A percentile compares a stretch with the other conserved stretches of the same genome.
Evolutionary conservation across 768 basidiomycete species (phyloP).

Genomic region (Lactarius trivialis): DNA sequence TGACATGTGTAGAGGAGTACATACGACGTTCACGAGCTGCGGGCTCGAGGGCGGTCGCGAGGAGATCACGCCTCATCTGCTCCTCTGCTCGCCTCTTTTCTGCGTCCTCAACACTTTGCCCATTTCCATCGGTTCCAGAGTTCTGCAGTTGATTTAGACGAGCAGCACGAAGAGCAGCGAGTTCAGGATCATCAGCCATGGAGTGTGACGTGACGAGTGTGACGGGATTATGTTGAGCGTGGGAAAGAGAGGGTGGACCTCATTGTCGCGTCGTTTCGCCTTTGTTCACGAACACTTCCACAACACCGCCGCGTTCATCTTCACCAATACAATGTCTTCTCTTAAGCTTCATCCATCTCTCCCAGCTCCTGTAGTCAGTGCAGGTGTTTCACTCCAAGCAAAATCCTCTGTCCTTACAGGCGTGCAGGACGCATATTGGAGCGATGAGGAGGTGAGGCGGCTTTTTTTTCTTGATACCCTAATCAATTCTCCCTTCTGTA

Average conservation of each 20-base stretch:
- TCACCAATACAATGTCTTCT: constrained; percentile 37
- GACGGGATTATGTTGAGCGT: background rate
- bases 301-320: constrained; percentile 1
- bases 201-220: background rate
- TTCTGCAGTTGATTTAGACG: constrained; percentile 37
- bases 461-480: constrained; percentile 26
- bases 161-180: constrained; percentile 41
- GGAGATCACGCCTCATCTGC: constrained; percentile 64
- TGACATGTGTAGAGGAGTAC: background rate
- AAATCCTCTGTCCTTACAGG: constrained; percentile 84
- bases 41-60: constrained; percentile 22
- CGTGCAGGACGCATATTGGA: constrained; percentile 96
- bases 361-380: constrained; percentile 68
- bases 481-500: constrained; percentile 29
- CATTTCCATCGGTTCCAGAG: constrained; percentile 19
- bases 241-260: constrained; percentile 17
- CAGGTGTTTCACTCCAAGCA: constrained; percentile 64
- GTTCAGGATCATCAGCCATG: constrained; percentile 37
- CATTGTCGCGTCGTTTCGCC: constrained; percentile 22
- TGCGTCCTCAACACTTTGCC: constrained; percentile 38
- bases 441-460: constrained; percentile 72
- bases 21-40: constrained; percentile 23
- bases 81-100: constrained; percentile 48
- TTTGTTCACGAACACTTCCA: background rate
- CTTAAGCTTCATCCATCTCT: constrained; percentile 56